A percentile compares a stretch with the other conserved stretches of the same genome.
These are phyloP conservation scores for Xylaria sp. DNA, from an alignment of 2,329 filamentous ascomycete species.

Conservation along the genomic window DNA sequence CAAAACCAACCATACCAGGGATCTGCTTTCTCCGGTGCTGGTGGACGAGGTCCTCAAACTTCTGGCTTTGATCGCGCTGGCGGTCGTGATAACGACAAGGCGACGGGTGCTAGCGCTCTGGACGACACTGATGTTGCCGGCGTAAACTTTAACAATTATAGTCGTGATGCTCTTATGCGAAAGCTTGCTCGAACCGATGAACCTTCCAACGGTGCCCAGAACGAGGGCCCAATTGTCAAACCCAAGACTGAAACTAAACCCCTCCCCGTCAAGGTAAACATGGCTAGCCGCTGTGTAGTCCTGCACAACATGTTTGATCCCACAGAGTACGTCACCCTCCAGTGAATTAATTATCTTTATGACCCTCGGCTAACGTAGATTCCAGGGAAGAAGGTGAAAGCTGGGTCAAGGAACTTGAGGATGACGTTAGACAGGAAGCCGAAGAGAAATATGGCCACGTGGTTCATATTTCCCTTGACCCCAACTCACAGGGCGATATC, in stretches of 20 bases:
- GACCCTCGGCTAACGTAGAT: conserved; percentile 42
- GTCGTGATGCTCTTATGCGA: conserved; percentile 96
- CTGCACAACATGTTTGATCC: conserved; percentile 96
- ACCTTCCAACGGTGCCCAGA: conserved; percentile 65
- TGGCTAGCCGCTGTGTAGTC: conserved; percentile 91
- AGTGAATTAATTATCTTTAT: not conserved
- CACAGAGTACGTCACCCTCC: conserved; percentile 73
- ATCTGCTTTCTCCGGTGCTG: conserved; percentile 88
- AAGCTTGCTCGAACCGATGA: conserved; percentile 98
- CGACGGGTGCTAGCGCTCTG: conserved; percentile 88
- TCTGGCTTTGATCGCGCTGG: conserved; percentile 91
- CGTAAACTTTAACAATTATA: conserved; percentile 99
- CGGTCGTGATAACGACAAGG: conserved; percentile 87
- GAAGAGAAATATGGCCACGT: conserved; percentile 96
- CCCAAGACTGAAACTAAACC: conserved; percentile 81
- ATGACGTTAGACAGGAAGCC: conserved; percentile 91
- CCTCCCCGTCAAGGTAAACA: conserved; percentile 83
- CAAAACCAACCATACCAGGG: conserved; percentile 82
- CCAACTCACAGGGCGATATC: conserved; percentile 92
- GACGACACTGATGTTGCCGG: conserved; percentile 98
- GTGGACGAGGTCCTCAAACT: conserved; percentile 82
- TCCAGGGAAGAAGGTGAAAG: conserved; percentile 79
- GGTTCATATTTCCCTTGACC: conserved; percentile 94
- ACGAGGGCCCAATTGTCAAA: conserved; percentile 74
- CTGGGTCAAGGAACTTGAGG: conserved; percentile 93